A percentile compares a stretch with the other conserved stretches of the same genome.
phyloP scores from a whole-genome alignment of 192 early-diverging fungal genomes.

The Podila epicladia region DNA sequence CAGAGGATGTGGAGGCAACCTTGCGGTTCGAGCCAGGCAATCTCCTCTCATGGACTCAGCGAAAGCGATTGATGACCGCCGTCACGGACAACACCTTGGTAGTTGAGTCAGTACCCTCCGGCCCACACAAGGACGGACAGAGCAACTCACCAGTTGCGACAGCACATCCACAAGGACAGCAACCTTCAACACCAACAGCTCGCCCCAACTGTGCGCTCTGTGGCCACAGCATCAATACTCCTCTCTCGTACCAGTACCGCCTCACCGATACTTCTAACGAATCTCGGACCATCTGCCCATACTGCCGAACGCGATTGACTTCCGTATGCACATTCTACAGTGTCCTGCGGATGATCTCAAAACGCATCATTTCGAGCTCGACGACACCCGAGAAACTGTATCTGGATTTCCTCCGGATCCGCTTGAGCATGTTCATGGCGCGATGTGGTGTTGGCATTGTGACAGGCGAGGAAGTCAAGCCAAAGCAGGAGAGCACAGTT shows the following conservation, averaged over 20 bases:
- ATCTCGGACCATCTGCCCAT: constrained; percentile 40
- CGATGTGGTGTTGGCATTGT: constrained; percentile 50
- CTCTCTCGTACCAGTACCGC: constrained; percentile 45
- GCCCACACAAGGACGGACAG: constrained; percentile 5
- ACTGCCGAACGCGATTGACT: constrained; percentile 42
- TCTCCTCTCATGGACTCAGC: constrained; percentile 42
- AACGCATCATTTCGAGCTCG: constrained; percentile 39
- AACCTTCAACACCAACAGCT: background rate
- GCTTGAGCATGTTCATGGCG: constrained; percentile 52
- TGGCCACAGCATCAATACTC: constrained; percentile 26
- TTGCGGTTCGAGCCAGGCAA: constrained; percentile 44
- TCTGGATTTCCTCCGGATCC: constrained; percentile 44
- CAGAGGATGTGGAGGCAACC: constrained; percentile 52
- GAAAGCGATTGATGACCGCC: constrained; percentile 49
- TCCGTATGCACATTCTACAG: constrained; percentile 51
- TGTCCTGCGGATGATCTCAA: constrained; percentile 48
- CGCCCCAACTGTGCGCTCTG: constrained; percentile 46
- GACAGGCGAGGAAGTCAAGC: constrained; percentile 37
- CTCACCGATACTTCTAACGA: constrained; percentile 38
- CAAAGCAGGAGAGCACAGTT: constrained; percentile 18
- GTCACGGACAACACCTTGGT: constrained; percentile 50
- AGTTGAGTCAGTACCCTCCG: constrained; percentile 32
- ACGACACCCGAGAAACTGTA: constrained; percentile 48
- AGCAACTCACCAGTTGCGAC: background rate
- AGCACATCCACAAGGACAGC: constrained; percentile 7